phyloP scores from a whole-genome alignment of 108 stramenopile genomes.

The Skeletonema tropicum region DNA sequence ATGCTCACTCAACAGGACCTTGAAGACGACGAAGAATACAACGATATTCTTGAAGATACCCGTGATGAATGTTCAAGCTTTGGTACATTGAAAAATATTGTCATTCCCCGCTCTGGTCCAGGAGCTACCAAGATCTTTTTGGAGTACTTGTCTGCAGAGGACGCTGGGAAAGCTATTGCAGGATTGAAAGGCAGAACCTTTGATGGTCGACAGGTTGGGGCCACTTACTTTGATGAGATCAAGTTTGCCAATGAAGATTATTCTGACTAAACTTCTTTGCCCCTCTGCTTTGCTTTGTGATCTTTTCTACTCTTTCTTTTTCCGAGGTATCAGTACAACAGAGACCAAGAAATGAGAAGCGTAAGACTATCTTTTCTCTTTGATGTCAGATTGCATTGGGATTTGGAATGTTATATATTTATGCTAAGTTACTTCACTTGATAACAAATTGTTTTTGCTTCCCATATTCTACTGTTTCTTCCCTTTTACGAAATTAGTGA shows the following conservation, averaged over 20 bases:
- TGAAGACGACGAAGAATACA: constrained; percentile 79
- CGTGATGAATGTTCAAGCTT: constrained; percentile 90
- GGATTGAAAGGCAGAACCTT: constrained; percentile 83
- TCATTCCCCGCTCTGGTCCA: constrained; percentile 80
- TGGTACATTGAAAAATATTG: constrained; percentile 79
- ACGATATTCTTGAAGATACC: constrained; percentile 93
- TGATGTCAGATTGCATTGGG: constrained; percentile 2
- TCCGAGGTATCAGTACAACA: background rate
- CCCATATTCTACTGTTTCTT: background rate
- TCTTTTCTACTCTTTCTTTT: constrained; percentile 14
- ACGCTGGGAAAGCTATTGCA: constrained; percentile 76
- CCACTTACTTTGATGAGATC: constrained; percentile 72
- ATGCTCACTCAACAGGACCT: constrained; percentile 90
- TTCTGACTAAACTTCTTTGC: constrained; percentile 23
- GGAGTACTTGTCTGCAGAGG: constrained; percentile 72
- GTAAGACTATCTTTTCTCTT: constrained; percentile 1
- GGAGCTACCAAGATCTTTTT: constrained; percentile 87
- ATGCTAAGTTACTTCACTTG: background rate
- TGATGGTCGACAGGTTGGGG: constrained; percentile 81
- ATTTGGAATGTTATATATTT: background rate
- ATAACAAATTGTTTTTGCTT: background rate
- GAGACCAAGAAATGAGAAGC: constrained; percentile 2
- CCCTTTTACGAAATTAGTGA: background rate
- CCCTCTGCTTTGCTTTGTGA: constrained; percentile 3
- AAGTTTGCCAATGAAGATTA: constrained; percentile 70